Conservation (phyloP, 495 filamentous ascomycete genomes). For the Tricharina praecox region DNA sequence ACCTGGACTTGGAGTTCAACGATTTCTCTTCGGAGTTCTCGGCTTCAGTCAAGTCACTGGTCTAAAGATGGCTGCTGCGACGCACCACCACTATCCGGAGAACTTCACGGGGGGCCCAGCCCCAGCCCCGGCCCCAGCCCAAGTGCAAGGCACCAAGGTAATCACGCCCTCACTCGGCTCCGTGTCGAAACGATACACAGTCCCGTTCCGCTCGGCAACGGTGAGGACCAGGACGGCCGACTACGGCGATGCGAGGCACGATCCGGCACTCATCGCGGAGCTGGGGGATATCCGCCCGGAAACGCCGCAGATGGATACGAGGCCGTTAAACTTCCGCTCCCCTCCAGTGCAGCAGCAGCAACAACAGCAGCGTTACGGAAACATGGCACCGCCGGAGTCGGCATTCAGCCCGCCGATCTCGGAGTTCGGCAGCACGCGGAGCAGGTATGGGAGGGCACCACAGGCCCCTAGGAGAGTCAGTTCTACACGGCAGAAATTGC, state of each 20-base stretch:
- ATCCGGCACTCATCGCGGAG: neutral
- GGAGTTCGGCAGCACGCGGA: too few species aligned
- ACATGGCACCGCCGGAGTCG: neutral
- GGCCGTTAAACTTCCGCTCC: neutral
- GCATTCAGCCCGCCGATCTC: too few species aligned
- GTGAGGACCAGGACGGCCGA: neutral
- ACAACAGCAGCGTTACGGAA: too few species aligned
- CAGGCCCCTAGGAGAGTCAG: neutral
- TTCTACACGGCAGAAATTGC: neutral
- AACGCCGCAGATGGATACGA: conserved; percentile 1
- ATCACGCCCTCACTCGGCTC: neutral
- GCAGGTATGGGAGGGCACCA: neutral
- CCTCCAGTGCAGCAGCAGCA: too few species aligned
- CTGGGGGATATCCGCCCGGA: neutral
- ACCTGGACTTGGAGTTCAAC: conserved; percentile 4
- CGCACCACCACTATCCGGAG: too few species aligned
- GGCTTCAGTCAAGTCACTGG: conserved; percentile 1
- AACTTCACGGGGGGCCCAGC: too few species aligned
- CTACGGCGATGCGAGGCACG: neutral
- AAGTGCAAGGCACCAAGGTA: neutral
- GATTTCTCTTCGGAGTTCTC: conserved; percentile 6
- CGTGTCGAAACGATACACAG: neutral
- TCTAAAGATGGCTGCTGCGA: neutral
- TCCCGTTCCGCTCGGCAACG: neutral
- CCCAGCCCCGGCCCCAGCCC: too few species aligned